phyloP scores from a whole-genome alignment of 1,284 basidiomycete genomes.

The Heterobasidion annosum region DNA sequence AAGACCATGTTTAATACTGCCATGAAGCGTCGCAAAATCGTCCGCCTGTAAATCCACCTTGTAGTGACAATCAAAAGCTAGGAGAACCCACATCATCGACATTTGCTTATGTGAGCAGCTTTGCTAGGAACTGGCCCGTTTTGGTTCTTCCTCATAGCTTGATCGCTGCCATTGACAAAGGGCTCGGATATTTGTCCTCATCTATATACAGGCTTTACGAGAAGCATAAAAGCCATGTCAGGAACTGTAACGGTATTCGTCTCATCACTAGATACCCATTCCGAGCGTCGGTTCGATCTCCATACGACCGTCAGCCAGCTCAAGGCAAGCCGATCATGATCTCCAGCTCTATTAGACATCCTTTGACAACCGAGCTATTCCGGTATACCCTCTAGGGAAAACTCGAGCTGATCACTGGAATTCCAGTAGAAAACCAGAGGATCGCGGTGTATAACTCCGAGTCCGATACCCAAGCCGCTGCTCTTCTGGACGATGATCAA shows the following conservation, averaged over 20 bases:
- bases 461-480: constrained; percentile 40
- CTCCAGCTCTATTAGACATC: neutral
- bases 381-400: constrained; percentile 45
- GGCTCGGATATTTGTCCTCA: no score
- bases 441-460: constrained; percentile 60
- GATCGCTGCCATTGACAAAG: no score
- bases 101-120: no score
- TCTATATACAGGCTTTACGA: no score
- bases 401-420: constrained; percentile 87
- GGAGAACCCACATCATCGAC: no score
- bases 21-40: no score
- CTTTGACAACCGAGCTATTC: neutral
- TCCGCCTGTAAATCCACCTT: neutral
- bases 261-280: constrained; percentile 79
- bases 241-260: constrained; percentile 65
- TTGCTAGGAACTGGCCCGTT: no score
- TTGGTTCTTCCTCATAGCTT: no score
- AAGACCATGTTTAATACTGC: no score
- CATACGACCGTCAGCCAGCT: constrained; percentile 67
- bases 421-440: constrained; percentile 64
- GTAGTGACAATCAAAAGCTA: neutral
- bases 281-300: constrained; percentile 76
- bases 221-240: constrained; percentile 27
- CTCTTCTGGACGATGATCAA: constrained; percentile 54
- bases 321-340: constrained; percentile 43